Evolutionary conservation across 2,329 filamentous ascomycete species (phyloP), one percentile per base, ranked within the genome.

Genomic region (Diaporthe nobilis): DNA sequence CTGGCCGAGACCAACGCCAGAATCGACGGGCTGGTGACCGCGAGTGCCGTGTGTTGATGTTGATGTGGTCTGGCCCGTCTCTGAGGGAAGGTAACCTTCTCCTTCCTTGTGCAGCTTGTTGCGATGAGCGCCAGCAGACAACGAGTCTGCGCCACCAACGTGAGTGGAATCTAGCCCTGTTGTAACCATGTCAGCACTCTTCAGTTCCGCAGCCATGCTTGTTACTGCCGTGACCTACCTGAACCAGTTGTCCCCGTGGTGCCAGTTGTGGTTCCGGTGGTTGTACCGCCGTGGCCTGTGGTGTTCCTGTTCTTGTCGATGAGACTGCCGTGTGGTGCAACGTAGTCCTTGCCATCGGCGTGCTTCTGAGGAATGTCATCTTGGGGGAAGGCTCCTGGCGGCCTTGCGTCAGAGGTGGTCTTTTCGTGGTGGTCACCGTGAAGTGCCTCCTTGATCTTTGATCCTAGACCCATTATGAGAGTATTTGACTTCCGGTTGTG

Each of bases 361-460:
- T 78, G 74, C 34, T 60, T 77, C 65, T 79, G 77, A n/a, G 76
- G 65, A 8, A 77, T 60, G 15, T 77, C 77, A 39, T 78, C 78
- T 4, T 63, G 49, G 15, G 78, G 75, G 49, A 78, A 80, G 5
- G 76, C 44, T 20, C 78, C 78, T 20, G 78, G 77, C 5, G 76
- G 71, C 42, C 72, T 78, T 49, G 42, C 51, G 4, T 70, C 75
- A 49, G 73, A 25, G 28, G 67, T 70, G 44, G 70, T 37, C n/a
- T 68, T 75, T 58, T 51, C 31, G 28, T 76, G 57, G 42, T 79
- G 74, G 75, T 80, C 79, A 68, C 77, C 71, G 15, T 74, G 68
- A 17, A 80, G 77, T 44, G 74, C 79, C 42, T 79, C 79, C 78
- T 80, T 80, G 74, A 80, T 78, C 71, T 80, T 80, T 47, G 75